Base-by-base conservation (phyloP, 2,329 filamentous ascomycete genomes). In the Macrophomina tecta region DNA sequence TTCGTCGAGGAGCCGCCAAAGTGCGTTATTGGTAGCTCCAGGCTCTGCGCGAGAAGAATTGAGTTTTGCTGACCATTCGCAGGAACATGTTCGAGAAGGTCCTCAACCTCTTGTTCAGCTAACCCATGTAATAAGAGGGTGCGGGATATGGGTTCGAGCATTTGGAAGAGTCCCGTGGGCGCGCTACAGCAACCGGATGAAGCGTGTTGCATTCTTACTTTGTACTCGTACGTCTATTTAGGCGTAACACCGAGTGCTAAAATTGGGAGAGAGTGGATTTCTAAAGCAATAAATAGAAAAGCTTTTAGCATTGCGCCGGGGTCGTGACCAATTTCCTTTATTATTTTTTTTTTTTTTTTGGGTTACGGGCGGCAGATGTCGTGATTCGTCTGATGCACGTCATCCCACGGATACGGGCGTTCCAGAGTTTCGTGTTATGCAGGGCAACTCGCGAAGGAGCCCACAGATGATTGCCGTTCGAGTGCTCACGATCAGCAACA, bases 61-160 rank as follows among this genome's bases (percentile, higher is more conserved):
- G 28, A 18, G 12, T 34, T 49, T 14, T 49, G 45, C 48, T 53
- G 52, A 53, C 46, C 45, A 38, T 7, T 45, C 2, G 34, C 48
- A 73, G 72, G 67, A 82, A 81, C 62, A 56, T 56, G 30, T 75
- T 77, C 51, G 81, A 81, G 53, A 78, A 77, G 69, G 73, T 74
- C 52, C 78, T 83, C 71, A 81, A 83, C 70, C 81, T 77, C 71
- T 69, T 83, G 40, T 83, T 83, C 68, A 81, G 79, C 55, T 77
- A 72, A 58, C n/a, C 23, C 8, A 36, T 23, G 16, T 45, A 23
- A 34, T 16, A 45, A 30, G 14, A 11, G 4, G 49, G 16, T 40
- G 45, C 42, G 8, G 38, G 52, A n/a, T 14, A 30, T 7, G 23
- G 8, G 8, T 14, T 55, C 38, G n/a, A 23, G 11, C 11, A 38